Conservation (phyloP, 192 early-diverging fungal species). For the Nowakowskiella sp. region DNA sequence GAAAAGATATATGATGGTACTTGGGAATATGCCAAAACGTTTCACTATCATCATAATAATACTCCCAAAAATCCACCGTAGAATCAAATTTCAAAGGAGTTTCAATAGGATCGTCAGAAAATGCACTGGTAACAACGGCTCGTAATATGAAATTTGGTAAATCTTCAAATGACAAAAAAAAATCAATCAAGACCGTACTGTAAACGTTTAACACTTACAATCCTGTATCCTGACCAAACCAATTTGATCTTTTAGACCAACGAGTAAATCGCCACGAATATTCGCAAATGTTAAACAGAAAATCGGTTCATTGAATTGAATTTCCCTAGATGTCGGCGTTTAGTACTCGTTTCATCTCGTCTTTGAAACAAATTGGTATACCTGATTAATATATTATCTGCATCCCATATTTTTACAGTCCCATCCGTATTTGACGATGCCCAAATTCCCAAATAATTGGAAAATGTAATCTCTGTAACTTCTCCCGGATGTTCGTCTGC, state of each 20-base stretch:
- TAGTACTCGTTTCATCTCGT: too few relatives aligned
- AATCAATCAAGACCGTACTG: not conserved
- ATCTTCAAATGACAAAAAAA: not conserved
- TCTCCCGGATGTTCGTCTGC: too few relatives aligned
- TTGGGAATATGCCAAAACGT: too few relatives aligned
- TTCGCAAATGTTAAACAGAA: constrained; percentile 22
- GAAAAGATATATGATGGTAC: too few relatives aligned
- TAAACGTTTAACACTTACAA: constrained; percentile 12
- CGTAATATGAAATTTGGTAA: constrained; percentile 5
- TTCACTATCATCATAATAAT: not conserved
- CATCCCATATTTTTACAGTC: constrained; percentile 26
- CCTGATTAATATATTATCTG: not conserved
- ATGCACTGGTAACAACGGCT: constrained; percentile 8
- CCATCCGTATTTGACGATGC: constrained; percentile 16
- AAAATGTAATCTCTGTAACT: too few relatives aligned
- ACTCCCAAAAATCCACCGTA: constrained; percentile 35
- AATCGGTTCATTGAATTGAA: constrained; percentile 20
- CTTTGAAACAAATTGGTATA: too few relatives aligned
- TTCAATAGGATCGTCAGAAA: constrained; percentile 29
- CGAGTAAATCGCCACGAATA: constrained; percentile 23
- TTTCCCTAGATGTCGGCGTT: too few relatives aligned
- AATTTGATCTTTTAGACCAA: constrained; percentile 23
- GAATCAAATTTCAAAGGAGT: constrained; percentile 25
- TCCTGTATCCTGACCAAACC: constrained; percentile 21
- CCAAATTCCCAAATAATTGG: too few relatives aligned